phyloP scores from a whole-genome alignment of 2,329 filamentous ascomycete species.

The Hymenoscyphus infarciens region DNA sequence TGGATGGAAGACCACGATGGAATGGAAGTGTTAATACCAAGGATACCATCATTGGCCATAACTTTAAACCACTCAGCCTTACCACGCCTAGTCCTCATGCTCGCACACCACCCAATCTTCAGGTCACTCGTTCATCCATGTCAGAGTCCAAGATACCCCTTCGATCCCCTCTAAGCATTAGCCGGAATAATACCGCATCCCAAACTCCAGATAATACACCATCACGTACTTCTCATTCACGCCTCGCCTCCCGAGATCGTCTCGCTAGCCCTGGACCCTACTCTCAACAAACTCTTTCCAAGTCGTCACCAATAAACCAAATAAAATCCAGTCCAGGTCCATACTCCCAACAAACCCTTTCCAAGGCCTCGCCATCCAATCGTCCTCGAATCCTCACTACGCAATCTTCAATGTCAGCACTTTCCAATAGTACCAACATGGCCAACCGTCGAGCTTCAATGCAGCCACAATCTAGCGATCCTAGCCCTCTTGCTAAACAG shows the following conservation, averaged over 20 bases:
- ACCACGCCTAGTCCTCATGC: slow-evolving; percentile 40
- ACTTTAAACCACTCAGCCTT: slow-evolving; percentile 59
- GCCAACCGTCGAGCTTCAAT: slow-evolving; percentile 51
- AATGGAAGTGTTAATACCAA: slow-evolving; percentile 62
- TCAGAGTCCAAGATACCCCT: slow-evolving; percentile 35
- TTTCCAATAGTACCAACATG: slow-evolving; percentile 22
- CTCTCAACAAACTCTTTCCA: slow-evolving; percentile 42
- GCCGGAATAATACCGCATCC: slow-evolving; percentile 30
- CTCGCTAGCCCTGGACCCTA: slow-evolving; percentile 51
- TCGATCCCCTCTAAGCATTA: slow-evolving; percentile 27
- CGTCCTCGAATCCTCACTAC: slow-evolving; percentile 29
- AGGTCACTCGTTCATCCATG: slow-evolving; percentile 23
- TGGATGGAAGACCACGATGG: slow-evolving; percentile 66
- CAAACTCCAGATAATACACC: slow-evolving; percentile 29
- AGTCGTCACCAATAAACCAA: slow-evolving; percentile 30
- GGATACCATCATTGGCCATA: slow-evolving; percentile 63
- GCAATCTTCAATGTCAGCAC: slow-evolving; percentile 43
- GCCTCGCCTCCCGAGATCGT: slow-evolving; percentile 52
- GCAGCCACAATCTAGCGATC: slow-evolving; percentile 43
- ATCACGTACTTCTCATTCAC: slow-evolving; percentile 28
- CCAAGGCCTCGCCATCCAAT: slow-evolving; percentile 38
- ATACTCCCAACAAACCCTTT: slow-evolving; percentile 44
- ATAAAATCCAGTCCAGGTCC: slow-evolving; percentile 45
- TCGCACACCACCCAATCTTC: slow-evolving; percentile 25
- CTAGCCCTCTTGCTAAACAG: slow-evolving; percentile 28